phyloP scores from a whole-genome alignment of 257 asterid species.

The Mitragyna speciosa region DNA sequence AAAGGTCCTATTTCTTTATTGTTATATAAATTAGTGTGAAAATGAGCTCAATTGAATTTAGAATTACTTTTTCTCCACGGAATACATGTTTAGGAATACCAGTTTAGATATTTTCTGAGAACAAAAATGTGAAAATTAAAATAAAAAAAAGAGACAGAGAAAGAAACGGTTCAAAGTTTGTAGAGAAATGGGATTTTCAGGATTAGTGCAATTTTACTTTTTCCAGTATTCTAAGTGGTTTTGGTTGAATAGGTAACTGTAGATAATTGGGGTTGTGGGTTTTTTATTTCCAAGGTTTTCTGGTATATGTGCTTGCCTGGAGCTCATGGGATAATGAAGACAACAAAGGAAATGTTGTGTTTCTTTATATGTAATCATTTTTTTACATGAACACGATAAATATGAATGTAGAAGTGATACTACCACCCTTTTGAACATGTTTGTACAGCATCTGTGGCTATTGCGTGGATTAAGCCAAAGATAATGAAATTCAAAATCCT shows the following conservation, averaged over 20 bases:
- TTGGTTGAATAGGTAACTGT: not conserved
- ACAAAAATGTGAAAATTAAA: not conserved
- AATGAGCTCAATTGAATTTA: not conserved
- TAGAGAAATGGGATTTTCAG: not conserved
- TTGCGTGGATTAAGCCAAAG: not conserved
- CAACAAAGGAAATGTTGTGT: not conserved
- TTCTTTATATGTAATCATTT: not conserved
- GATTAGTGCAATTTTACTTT: not conserved
- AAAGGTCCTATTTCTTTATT: conserved; percentile 39
- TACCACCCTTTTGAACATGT: too few relatives aligned
- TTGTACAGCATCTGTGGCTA: not conserved
- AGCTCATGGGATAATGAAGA: not conserved
- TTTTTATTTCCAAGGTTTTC: not conserved
- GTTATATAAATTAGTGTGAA: not conserved
- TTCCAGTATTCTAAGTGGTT: not conserved
- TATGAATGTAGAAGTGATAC: not conserved
- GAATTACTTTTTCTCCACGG: not conserved
- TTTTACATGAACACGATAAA: not conserved
- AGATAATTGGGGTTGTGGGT: not conserved
- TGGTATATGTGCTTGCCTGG: not conserved
- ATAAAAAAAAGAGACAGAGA: not conserved
- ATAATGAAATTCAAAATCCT: not conserved
- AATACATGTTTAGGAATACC: not conserved
- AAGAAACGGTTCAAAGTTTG: not conserved
- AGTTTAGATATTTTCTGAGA: not conserved